Evolutionary conservation across 1,139 yeast genomes (phyloP), one percentile per base, ranked within the genome.

Genomic region (Suhomyces ambrosiae): DNA sequence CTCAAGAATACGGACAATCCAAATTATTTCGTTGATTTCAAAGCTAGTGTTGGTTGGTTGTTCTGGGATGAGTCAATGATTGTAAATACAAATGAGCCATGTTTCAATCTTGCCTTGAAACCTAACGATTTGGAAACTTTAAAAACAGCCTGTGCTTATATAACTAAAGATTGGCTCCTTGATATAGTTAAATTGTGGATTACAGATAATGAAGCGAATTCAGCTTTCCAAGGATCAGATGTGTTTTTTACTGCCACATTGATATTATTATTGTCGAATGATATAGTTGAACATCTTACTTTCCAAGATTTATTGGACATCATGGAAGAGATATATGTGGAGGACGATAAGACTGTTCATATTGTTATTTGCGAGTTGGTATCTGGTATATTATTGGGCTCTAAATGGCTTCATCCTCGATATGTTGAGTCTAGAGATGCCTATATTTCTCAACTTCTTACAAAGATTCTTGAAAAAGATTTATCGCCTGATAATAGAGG

Each of bases 401-500:
- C 81, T 7, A 74, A 71, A 39, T 62, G 60, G 40, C 40, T 65
- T 47, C 45, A 42, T 45, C 51, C 60, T 2, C 49, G 52, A 8
- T 48, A 58, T 12, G 40, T 52, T 23, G 49, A 46, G 2, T 42
- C 50, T 7, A 68, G 84, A 32, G 88, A 84, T 50, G 55, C 48
- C 1, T 75, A 71, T 43, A 54, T 83, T 23, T 49, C 66, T 2
- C 49, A 46, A 3, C 76, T 79, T 44, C 59, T 85, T 35, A 49
- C 50, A 1, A 53, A 58, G 1, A 74, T 85, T 12, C 65, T 88
- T 32, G 65, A 70, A 3, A 65, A 72, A 27, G 88, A 84, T 40
- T 62, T 92, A 41, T 78, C 88, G 1, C 95, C 90, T 3, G 95
- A 90, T 30, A 85, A 84, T 6, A 63, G 76, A 32, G 78, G 76